These are phyloP conservation scores for Trypethelium eluteriae DNA, from an alignment of 495 filamentous ascomycete species.

Conservation along the genomic window DNA sequence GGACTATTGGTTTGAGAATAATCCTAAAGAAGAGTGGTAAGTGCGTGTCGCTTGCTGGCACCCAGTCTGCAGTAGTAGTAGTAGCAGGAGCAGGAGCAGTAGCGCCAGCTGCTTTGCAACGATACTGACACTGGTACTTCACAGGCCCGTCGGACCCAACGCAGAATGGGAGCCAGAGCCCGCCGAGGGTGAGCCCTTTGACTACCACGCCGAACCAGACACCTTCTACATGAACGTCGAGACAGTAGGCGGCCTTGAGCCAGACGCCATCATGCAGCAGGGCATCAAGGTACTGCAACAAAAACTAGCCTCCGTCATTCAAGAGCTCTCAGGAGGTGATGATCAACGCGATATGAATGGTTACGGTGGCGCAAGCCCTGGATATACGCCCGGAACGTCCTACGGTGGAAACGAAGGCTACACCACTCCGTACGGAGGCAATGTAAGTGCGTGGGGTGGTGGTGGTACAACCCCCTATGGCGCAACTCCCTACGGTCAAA, in stretches of 20 bases:
- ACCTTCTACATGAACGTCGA: constrained; percentile 92
- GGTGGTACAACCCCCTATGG: constrained; percentile 17
- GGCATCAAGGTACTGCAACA: constrained; percentile 83
- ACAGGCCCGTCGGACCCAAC: constrained; percentile 79
- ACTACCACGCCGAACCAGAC: constrained; percentile 77
- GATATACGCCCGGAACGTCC: constrained; percentile 47
- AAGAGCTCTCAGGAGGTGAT: constrained; percentile 49
- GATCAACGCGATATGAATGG: constrained; percentile 44
- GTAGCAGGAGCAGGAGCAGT: constrained; percentile 18
- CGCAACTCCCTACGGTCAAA: constrained; percentile 25
- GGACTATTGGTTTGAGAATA: constrained; percentile 88
- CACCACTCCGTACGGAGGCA: neutral
- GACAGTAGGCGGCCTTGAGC: constrained; percentile 75
- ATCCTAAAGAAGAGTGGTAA: constrained; percentile 82
- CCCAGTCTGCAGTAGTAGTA: neutral
- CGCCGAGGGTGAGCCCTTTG: constrained; percentile 73
- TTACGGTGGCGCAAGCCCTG: constrained; percentile 35
- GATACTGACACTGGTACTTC: constrained; percentile 12
- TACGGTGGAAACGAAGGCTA: constrained; percentile 37
- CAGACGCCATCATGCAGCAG: constrained; percentile 77
- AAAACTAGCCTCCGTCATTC: constrained; percentile 81
- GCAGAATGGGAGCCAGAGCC: constrained; percentile 77
- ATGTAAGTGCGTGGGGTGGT: constrained; percentile 12
- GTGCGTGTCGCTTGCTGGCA: constrained; percentile 25
- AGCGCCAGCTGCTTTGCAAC: neutral